Evolutionary conservation across 2,329 filamentous ascomycete genomes (phyloP).

Genomic region (Ophiostoma novo-ulmi): DNA sequence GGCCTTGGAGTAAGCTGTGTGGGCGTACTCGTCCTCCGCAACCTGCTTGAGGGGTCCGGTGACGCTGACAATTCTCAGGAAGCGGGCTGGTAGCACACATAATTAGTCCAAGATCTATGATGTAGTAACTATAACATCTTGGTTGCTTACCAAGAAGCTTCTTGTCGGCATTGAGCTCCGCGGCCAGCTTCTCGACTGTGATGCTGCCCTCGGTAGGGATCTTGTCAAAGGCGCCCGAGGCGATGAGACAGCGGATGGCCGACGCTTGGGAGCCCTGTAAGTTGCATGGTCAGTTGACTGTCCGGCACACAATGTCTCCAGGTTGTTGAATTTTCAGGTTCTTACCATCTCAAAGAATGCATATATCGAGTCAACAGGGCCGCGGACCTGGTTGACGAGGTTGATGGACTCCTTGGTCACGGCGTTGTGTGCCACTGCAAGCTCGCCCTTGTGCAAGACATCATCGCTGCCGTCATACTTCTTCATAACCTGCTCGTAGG

Average conservation of each 20-base stretch:
- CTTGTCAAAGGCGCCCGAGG: background rate
- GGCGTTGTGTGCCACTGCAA: background rate
- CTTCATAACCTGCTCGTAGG: background rate
- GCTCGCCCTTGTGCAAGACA: background rate
- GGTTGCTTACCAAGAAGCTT: background rate
- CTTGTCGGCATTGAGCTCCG: background rate
- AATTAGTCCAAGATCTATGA: background rate
- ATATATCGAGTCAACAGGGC: background rate
- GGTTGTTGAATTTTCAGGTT: too few relatives aligned
- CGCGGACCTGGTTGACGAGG: background rate
- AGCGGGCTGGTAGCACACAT: background rate
- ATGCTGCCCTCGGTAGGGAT: background rate
- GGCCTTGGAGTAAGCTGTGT: background rate
- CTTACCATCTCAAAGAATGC: background rate
- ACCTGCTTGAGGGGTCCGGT: background rate
- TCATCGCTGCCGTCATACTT: background rate
- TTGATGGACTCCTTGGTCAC: background rate
- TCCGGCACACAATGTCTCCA: too few relatives aligned
- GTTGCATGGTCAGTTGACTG: background rate
- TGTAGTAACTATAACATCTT: too few relatives aligned
- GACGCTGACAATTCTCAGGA: background rate
- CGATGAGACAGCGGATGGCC: background rate
- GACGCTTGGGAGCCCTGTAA: background rate
- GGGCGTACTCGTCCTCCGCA: background rate
- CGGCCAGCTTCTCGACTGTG: background rate